A percentile compares a stretch with the other conserved stretches of the same genome.
These are phyloP conservation scores for Phascolomyces articulosus DNA, from an alignment of 371 early-diverging fungal genomes.

Conservation along the genomic window DNA sequence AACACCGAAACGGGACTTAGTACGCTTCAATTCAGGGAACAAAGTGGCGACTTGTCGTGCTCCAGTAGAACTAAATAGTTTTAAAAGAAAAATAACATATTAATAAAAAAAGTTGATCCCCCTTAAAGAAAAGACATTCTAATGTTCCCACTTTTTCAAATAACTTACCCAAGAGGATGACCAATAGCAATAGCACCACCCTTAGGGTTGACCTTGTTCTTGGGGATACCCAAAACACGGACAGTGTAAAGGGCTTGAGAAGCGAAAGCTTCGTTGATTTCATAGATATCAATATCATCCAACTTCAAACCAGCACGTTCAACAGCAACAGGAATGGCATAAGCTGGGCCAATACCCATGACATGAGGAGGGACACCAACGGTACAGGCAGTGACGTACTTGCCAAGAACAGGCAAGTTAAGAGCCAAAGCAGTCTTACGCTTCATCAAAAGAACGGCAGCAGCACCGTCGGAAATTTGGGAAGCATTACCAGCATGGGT, in stretches of 20 bases:
- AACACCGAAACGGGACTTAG: conserved; percentile 77
- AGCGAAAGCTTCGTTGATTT: conserved; percentile 97
- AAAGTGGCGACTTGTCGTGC: conserved; percentile 95
- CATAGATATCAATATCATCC: conserved; percentile 81
- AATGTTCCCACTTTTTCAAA: too few relatives aligned
- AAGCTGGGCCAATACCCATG: conserved; percentile 97
- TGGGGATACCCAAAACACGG: conserved; percentile 76
- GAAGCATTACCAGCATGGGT: conserved; percentile 98
- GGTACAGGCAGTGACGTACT: conserved; percentile 84
- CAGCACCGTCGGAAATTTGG: conserved; percentile 98
- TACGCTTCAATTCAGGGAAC: conserved; percentile 85
- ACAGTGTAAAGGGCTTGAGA: conserved; percentile 92
- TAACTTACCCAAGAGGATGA: conserved; percentile 74
- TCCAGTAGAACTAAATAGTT: conserved; percentile 78
- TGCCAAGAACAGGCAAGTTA: conserved; percentile 85
- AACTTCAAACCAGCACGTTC: conserved; percentile 80
- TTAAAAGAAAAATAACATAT: not conserved
- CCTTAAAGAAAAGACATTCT: too few relatives aligned
- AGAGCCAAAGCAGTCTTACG: conserved; percentile 89
- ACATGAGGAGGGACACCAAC: conserved; percentile 94
- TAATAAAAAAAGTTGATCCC: too few relatives aligned
- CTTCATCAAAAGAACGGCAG: conserved; percentile 95
- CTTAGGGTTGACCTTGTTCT: conserved; percentile 93
- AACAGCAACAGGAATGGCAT: conserved; percentile 91
- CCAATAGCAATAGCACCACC: conserved; percentile 98